These are phyloP conservation scores for Debaryomyces fabryi DNA, from an alignment of 1,139 yeast species.

Conservation along the genomic window DNA sequence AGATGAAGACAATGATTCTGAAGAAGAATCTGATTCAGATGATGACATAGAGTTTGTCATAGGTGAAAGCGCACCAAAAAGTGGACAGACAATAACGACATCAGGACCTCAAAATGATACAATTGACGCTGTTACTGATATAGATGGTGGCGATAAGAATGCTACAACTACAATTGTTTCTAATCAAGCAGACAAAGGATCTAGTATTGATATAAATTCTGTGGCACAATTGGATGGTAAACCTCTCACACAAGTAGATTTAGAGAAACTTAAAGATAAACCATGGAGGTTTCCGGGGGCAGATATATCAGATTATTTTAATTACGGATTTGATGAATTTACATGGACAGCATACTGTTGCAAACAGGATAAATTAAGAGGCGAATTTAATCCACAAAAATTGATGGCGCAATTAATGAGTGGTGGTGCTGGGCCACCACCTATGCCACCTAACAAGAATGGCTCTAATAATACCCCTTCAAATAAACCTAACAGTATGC, in stretches of 20 bases:
- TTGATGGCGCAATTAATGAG: conserved; percentile 49
- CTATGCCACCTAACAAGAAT: conserved; percentile 9
- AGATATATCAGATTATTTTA: conserved; percentile 90
- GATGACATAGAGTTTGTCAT: conserved; percentile 49
- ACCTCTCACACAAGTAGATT: conserved; percentile 80
- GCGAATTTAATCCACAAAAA: conserved; percentile 71
- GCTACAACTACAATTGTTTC: conserved; percentile 38
- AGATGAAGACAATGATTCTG: conserved; percentile 36
- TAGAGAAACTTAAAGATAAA: conserved; percentile 83
- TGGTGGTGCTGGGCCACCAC: conserved; percentile 16
- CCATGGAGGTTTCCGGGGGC: conserved; percentile 99
- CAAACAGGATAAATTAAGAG: conserved; percentile 81
- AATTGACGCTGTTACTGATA: conserved; percentile 38
- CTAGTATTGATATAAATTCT: conserved; percentile 69
- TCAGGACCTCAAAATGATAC: conserved; percentile 26
- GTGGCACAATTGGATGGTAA: conserved; percentile 82
- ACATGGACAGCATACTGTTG: conserved; percentile 94
- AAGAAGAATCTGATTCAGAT: conserved; percentile 43
- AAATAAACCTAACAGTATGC: conserved; percentile 19
- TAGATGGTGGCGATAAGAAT: conserved; percentile 37
- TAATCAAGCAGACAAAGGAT: conserved; percentile 33
- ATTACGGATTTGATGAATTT: conserved; percentile 93
- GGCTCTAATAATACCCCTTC: conserved; percentile 11
- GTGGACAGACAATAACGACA: conserved; percentile 23
- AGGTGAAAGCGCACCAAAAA: conserved; percentile 30